Conservation (phyloP, 129 eudicot genomes). For the Artemisia annua region DNA sequence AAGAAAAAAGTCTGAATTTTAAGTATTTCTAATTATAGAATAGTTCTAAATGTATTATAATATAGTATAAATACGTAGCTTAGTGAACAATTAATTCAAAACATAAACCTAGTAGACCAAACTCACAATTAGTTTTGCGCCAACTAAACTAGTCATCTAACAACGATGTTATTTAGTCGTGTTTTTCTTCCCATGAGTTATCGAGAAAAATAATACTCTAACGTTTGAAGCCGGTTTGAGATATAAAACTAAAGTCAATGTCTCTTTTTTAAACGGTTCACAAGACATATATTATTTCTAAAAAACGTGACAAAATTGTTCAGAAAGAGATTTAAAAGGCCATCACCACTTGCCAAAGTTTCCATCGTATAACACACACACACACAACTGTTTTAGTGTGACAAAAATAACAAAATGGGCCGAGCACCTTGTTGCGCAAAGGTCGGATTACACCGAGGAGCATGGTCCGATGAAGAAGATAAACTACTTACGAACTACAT, state of each 20-base stretch:
- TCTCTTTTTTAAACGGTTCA: not conserved
- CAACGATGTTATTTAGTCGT: no score
- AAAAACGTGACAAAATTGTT: slow-evolving; percentile 17
- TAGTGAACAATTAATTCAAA: no score
- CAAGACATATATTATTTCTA: not conserved
- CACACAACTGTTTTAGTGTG: slow-evolving; percentile 7
- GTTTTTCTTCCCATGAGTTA: no score
- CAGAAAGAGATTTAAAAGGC: slow-evolving; percentile 20
- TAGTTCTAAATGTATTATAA: no score
- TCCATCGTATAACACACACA: slow-evolving; percentile 16
- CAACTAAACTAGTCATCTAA: no score
- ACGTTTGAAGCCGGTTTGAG: no score
- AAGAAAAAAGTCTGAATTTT: no score
- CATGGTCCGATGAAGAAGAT: slow-evolving; percentile 50
- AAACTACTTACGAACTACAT: slow-evolving; percentile 34
- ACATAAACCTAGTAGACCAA: no score
- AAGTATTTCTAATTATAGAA: no score
- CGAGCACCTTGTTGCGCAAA: slow-evolving; percentile 45
- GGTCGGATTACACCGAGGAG: slow-evolving; percentile 46
- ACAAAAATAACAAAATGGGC: slow-evolving; percentile 22
- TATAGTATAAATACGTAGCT: no score
- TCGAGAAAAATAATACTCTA: no score
- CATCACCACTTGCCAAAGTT: slow-evolving; percentile 16
- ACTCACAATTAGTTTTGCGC: no score
- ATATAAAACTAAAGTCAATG: not conserved